Percentiles rank a stretch among this genome's conserved stretches.
phyloP scores from a whole-genome alignment of 176 grass and related monocot genomes.

The Poa annua region DNA sequence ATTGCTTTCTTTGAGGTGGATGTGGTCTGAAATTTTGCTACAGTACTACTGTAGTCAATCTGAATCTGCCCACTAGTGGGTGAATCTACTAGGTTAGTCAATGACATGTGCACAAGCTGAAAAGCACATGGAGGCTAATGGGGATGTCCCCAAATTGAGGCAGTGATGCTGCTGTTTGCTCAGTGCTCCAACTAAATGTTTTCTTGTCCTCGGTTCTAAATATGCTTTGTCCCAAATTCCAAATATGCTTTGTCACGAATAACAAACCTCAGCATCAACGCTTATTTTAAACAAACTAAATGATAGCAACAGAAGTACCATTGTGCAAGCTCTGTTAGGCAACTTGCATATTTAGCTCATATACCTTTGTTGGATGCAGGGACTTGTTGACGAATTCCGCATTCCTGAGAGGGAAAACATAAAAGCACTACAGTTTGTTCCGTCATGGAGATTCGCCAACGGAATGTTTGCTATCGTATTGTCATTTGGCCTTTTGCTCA shows the following conservation, averaged over 20 bases:
- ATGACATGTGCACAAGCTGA: constrained; percentile 45
- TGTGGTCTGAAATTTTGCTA: constrained; percentile 15
- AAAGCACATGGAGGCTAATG: constrained; percentile 46
- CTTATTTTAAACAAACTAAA: no score
- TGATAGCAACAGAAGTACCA: neutral
- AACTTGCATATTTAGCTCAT: constrained; percentile 31
- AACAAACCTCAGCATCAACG: neutral
- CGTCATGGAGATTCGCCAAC: constrained; percentile 93
- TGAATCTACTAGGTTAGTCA: constrained; percentile 30
- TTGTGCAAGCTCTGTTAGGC: constrained; percentile 17
- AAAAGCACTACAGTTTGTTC: constrained; percentile 56
- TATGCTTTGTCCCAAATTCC: no score
- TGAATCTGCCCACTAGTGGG: constrained; percentile 27
- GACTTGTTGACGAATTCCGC: constrained; percentile 83
- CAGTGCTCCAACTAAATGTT: constrained; percentile 16
- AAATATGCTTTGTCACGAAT: neutral
- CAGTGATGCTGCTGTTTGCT: constrained; percentile 20
- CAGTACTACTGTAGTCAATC: constrained; percentile 8
- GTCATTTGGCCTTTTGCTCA: constrained; percentile 94
- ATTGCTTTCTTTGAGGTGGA: constrained; percentile 28
- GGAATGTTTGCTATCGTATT: constrained; percentile 93
- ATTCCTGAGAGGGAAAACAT: constrained; percentile 76
- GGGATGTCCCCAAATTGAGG: constrained; percentile 8
- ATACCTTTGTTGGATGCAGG: constrained; percentile 49
- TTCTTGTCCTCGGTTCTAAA: constrained; percentile 10